phyloP scores from a whole-genome alignment of 2,329 filamentous ascomycete genomes.

The Dactylonectria estremocensis region DNA sequence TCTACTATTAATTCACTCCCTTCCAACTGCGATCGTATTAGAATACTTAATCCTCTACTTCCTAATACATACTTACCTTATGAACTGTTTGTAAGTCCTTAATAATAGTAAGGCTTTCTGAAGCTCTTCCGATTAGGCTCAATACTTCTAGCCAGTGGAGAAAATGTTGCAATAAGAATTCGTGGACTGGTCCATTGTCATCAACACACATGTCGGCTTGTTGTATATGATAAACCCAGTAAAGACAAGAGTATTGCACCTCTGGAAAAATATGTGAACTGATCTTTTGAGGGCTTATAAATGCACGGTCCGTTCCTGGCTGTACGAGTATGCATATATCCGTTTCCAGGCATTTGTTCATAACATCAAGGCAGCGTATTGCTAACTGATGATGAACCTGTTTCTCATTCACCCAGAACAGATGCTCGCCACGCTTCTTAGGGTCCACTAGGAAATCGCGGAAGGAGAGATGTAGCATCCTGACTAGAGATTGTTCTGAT shows the following conservation, averaged over 20 bases:
- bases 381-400: too few species aligned
- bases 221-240: too few species aligned
- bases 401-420: too few species aligned
- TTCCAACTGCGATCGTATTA: not conserved
- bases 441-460: too few species aligned
- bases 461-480: too few species aligned
- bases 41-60: not conserved
- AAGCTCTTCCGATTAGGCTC: too few species aligned
- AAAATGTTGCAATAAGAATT: too few species aligned
- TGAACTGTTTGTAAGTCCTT: not conserved
- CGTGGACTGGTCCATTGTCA: too few species aligned
- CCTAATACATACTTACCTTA: not conserved
- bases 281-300: not conserved
- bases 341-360: not conserved
- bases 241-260: conserved; percentile 1
- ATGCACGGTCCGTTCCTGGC: not conserved
- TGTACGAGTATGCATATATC: not conserved
- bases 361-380: not conserved
- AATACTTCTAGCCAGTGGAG: too few species aligned
- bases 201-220: too few species aligned
- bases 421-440: too few species aligned
- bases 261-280: not conserved
- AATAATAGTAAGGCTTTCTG: too few species aligned
- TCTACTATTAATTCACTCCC: not conserved
- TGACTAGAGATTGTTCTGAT: not conserved